Base-by-base conservation (phyloP, 2,329 filamentous ascomycete genomes). In the Sordariomycetes sp. region DNA sequence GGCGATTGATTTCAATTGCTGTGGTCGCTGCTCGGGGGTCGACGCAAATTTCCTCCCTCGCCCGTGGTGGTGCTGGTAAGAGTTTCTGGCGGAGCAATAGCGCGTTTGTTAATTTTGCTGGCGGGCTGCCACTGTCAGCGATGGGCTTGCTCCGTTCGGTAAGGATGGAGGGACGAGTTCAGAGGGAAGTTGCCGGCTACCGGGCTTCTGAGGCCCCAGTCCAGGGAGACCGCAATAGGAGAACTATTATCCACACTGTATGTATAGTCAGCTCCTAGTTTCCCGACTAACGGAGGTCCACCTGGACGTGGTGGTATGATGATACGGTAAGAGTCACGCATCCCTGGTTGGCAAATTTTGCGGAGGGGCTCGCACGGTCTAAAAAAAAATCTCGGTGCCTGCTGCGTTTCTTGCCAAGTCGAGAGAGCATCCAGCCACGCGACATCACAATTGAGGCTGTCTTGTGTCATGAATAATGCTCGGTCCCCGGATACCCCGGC, bases 1-100 rank as follows among this genome's bases (percentile, higher is more conserved):
- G 56, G 51, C 32, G 51, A 57, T 57, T 57, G 56, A 57, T 57
- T 53, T 20, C 50, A 51, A 54, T 53, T 57, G 56, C 35, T 28
- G 10, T n/a, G 48, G 52, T 54, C 35, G 35, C 25, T 7, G 15
- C 32, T 51, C 12, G 51, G 34, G 51, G 17, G 52, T 54, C 15
- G 34, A 34, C 52, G 48, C 34, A 57, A 57, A 54, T 32, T 53
- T 57, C 39, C 39, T 53, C 35, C 45, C 36, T 24, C 25, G 50
- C 17, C 36, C 10, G 20, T 24, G 55, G 13, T 56, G 22, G 25
- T 52, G 48, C 39, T 52, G 55, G 55, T 52, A 28, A 24, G 28
- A 34, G 24, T 52, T 52, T 39, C 34, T 54, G 24, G 34, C 15
- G 34, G 7, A 3, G 36, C n/a, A 22, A 34, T 15, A 22, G 13